A percentile compares a stretch with the other conserved stretches of the same genome.
Evolutionary conservation across 2,329 filamentous ascomycete genomes (phyloP).

Genomic region (Aureobasidium sp.): DNA sequence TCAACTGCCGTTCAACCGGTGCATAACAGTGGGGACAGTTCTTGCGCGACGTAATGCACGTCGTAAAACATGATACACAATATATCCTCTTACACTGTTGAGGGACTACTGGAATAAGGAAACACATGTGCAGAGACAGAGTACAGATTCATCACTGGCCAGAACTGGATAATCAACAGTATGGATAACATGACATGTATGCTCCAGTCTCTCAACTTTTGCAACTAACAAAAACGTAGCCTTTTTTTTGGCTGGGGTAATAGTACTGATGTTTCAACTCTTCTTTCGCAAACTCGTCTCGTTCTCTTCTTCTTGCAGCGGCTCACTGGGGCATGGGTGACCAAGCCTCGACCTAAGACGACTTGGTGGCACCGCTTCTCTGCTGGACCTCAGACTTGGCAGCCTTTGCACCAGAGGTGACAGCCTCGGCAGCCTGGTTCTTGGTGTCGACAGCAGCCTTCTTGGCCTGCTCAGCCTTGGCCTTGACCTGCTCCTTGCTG

Average conservation of each 20-base stretch:
- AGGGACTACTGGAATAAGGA: too few relatives aligned
- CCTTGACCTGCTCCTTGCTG: slow-evolving; percentile 61
- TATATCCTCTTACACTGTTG: too few relatives aligned
- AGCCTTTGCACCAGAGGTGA: slow-evolving; percentile 60
- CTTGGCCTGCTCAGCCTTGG: slow-evolving; percentile 70
- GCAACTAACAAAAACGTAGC: slow-evolving; percentile 4
- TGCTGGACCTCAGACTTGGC: slow-evolving; percentile 64
- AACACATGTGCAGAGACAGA: too few relatives aligned
- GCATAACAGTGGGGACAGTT: not conserved
- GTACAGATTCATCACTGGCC: not conserved
- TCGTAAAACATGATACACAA: not conserved
- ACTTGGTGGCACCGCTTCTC: slow-evolving; percentile 43
- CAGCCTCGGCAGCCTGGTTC: slow-evolving; percentile 62
- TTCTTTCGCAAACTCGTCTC: not conserved
- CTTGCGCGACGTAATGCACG: not conserved
- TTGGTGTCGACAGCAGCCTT: slow-evolving; percentile 58
- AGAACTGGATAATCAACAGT: not conserved
- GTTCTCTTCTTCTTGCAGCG: not conserved
- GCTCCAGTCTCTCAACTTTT: not conserved
- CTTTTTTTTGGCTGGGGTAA: slow-evolving; percentile 1
- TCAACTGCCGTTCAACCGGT: not conserved
- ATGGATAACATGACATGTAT: not conserved
- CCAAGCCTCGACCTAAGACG: slow-evolving; percentile 17
- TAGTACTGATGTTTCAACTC: not conserved
- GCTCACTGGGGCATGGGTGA: not conserved